Base-by-base conservation (phyloP, 306 rosid genomes). In the Notholithocarpus densiflorus region DNA sequence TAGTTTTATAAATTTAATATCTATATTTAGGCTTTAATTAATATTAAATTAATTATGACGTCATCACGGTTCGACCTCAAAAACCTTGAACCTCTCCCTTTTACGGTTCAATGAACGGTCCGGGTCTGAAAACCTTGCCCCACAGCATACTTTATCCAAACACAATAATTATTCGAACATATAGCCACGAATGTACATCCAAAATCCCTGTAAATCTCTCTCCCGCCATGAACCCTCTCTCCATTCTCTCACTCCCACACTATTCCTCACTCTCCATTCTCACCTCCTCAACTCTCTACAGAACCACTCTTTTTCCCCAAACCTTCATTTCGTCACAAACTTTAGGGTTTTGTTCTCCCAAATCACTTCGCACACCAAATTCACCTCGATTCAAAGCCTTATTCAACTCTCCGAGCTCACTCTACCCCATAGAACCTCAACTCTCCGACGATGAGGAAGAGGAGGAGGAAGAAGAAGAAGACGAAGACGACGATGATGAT, bases 161-260 rank as follows among this genome's bases (percentile, higher is more conserved):
- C 64, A 57, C 21, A 48, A 57, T 1, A 21, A 57, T 18, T 4
- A 32, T 66, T 18, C 26, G 53, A 48, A 48, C 17, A 3, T 48
- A 27, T 32, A 34, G 52, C 43, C 65, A 59, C 32, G 66, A 23
- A 48, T 21, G 66, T 5, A 18, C 48, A 62, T 80, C 72, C 54
- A 24, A 73, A 69, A 55, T 56, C n/a, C 5, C 51, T 73, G 17
- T 68, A 24, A 4, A 82, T 80, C 56, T 52, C 72, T 80, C 88
- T 92, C 97, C 97, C 98, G 98, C 98, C 97, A 92, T 92, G 87
- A 89, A 72, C 84, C 43, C 85, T 5, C 66, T 64, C 68, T 73
- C 81, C 45, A 52, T 82, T 82, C 86, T 79, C 81, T 51, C 79
- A 4, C 78, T 85, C 12, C 60, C 82, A 1, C 68, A 14, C 76